Evolutionary conservation across 805 yeast species (phyloP), one percentile per base, ranked within the genome.

Genomic region (Candida golubevii): DNA sequence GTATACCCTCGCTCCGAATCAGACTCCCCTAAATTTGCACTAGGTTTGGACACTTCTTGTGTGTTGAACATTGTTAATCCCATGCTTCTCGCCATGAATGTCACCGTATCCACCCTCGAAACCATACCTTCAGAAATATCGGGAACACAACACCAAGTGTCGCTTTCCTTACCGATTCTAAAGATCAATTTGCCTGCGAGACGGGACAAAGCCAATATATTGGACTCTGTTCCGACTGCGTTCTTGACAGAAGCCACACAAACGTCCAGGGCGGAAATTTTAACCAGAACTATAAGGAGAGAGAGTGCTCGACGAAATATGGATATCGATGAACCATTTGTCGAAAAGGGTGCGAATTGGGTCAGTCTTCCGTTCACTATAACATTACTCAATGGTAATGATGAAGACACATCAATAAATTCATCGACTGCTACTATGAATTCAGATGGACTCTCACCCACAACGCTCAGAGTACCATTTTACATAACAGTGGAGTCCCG

Each of bases 211-310:
- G 62, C 15, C 26, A 58, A 54, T 35, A 40, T 58, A 7, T 53
- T 68, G 15, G 61, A 67, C 31, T 49, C 62, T 1, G 59, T 70
- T 1, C 75, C 75, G 1, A 65, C 73, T 6, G 53, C 62, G 2
- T 59, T 51, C 26, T 45, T 70, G 30, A 65, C 69, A 1, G 45
- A 57, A 11, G 44, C 56, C 14, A 65, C 71, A 1, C 54, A 59
- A 8, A 42, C 52, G 1, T 57, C 69, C 6, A 56, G 67, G 23
- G 58, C 67, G 1, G 75, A 70, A 44, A 39, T 58, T 26, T 48
- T 62, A 26, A 46, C 61, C 37, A 45, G 74, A 32, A 35, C 55
- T 30, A 62, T 60, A 18, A 44, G 47, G 9, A 35, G 45, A 11
- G 55, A 48, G 14, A 40, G 43, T 8, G 31, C 15, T 10, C 38